Percentiles rank a stretch among this genome's conserved stretches.
phyloP scores from a whole-genome alignment of 257 asterid genomes.

The Rhazya stricta region DNA sequence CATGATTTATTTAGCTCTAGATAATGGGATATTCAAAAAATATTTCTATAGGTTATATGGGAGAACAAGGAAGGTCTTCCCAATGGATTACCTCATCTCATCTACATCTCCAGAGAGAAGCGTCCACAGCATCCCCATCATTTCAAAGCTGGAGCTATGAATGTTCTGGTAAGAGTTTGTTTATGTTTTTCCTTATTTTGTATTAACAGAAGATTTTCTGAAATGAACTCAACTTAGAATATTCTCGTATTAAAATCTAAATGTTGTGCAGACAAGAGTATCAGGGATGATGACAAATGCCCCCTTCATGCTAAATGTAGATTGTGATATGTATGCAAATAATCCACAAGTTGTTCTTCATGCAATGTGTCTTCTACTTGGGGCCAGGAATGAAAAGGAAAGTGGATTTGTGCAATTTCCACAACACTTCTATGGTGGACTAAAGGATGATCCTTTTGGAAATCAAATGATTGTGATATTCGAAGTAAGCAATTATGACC shows the following conservation, averaged over 20 bases:
- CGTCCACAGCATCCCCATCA: slow-evolving; percentile 37
- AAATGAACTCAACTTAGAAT: too few species aligned
- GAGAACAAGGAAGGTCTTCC: slow-evolving; percentile 21
- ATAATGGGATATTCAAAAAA: too few species aligned
- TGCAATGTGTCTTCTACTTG: slow-evolving; percentile 36
- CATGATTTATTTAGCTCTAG: too few species aligned
- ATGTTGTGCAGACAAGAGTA: slow-evolving; percentile 29
- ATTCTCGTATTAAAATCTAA: too few species aligned
- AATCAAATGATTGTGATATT: slow-evolving; percentile 20
- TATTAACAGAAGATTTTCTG: too few species aligned
- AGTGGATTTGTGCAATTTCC: slow-evolving; percentile 36
- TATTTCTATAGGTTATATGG: slow-evolving; percentile 23
- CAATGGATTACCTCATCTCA: slow-evolving; percentile 26
- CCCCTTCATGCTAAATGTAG: slow-evolving; percentile 37
- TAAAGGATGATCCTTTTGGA: slow-evolving; percentile 38
- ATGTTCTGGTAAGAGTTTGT: slow-evolving; percentile 28
- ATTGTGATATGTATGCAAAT: slow-evolving; percentile 38
- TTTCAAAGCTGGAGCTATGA: slow-evolving; percentile 44
- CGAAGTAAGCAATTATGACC: slow-evolving; percentile 12
- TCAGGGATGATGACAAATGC: slow-evolving; percentile 45
- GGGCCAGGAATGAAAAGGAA: slow-evolving; percentile 23
- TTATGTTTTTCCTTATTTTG: background rate
- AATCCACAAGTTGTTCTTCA: slow-evolving; percentile 32
- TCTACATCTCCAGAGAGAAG: slow-evolving; percentile 38
- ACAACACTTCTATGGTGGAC: slow-evolving; percentile 28